A percentile compares a stretch with the other conserved stretches of the same genome.
These are phyloP conservation scores for Cylindrotheca fusiformis DNA, from an alignment of 108 stramenopile genomes.

Conservation along the genomic window DNA sequence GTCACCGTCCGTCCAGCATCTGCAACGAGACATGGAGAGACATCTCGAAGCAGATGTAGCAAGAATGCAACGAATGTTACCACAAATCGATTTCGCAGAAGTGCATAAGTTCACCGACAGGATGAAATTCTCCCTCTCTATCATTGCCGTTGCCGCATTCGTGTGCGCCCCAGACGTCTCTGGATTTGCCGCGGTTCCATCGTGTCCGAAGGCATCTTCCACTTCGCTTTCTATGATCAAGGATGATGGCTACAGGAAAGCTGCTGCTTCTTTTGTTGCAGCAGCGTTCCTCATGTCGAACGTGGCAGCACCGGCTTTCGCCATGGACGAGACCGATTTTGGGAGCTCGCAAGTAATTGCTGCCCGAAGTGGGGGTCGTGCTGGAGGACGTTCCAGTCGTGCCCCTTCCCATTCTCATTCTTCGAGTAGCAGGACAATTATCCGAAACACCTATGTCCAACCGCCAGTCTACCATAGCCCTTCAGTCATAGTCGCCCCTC, in stretches of 20 bases:
- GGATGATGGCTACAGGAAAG: constrained; percentile 10
- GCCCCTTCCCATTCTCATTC: neutral
- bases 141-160: constrained; percentile 7
- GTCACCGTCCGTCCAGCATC: too few species aligned
- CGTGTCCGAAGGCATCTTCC: neutral
- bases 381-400: constrained; percentile 38
- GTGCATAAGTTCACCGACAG: too few species aligned
- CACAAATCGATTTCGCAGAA: too few species aligned
- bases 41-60: too few species aligned
- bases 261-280: constrained; percentile 24
- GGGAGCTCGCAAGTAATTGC: constrained; percentile 39
- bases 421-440: constrained; percentile 13
- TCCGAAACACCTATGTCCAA: constrained; percentile 27
- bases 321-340: constrained; percentile 16
- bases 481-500: constrained; percentile 27
- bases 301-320: constrained; percentile 25
- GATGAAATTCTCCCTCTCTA: constrained; percentile 20
- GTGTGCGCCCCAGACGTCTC: constrained; percentile 12
- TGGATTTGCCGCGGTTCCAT: constrained; percentile 12
- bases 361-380: constrained; percentile 50
- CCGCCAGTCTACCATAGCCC: constrained; percentile 18
- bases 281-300: constrained; percentile 33
- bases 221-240: constrained; percentile 18
- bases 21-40: too few species aligned
- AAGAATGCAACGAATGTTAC: too few species aligned